Evolutionary conservation across 176 grass and related monocot species (phyloP).

Genomic region (Juncus inflexus): DNA sequence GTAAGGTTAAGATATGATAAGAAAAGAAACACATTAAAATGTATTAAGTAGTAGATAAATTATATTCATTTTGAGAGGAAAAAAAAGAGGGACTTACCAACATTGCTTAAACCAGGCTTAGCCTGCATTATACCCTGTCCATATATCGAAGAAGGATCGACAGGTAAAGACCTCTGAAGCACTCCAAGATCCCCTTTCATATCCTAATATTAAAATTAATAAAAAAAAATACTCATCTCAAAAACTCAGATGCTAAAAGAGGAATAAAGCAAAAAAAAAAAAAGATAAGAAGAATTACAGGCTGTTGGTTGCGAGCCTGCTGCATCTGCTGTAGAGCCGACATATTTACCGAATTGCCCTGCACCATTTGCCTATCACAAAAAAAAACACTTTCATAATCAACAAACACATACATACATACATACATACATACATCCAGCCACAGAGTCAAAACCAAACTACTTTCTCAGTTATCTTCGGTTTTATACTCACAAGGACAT

Average conservation of each 20-base stretch:
- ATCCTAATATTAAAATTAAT: slow-evolving; percentile 38
- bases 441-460: no score
- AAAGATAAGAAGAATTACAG: slow-evolving; percentile 42
- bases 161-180: slow-evolving; percentile 60
- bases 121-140: slow-evolving; percentile 56
- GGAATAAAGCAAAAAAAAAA: slow-evolving; percentile 1
- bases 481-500: no score
- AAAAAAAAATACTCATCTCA: background rate
- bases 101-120: slow-evolving; percentile 55
- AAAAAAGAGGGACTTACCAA: slow-evolving; percentile 49
- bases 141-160: slow-evolving; percentile 62
- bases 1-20: background rate
- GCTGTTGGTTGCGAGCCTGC: slow-evolving; percentile 62
- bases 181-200: slow-evolving; percentile 61
- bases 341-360: slow-evolving; percentile 46
- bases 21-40: slow-evolving; percentile 32
- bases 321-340: slow-evolving; percentile 71
- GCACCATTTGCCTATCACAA: slow-evolving; percentile 48
- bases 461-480: no score
- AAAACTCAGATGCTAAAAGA: background rate
- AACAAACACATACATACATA: background rate
- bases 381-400: slow-evolving; percentile 9
- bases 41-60: no score
- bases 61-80: background rate
- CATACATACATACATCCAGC: no score